These are phyloP conservation scores for Ophiostoma sp. DNA, from an alignment of 2,329 filamentous ascomycete genomes.

Conservation along the genomic window DNA sequence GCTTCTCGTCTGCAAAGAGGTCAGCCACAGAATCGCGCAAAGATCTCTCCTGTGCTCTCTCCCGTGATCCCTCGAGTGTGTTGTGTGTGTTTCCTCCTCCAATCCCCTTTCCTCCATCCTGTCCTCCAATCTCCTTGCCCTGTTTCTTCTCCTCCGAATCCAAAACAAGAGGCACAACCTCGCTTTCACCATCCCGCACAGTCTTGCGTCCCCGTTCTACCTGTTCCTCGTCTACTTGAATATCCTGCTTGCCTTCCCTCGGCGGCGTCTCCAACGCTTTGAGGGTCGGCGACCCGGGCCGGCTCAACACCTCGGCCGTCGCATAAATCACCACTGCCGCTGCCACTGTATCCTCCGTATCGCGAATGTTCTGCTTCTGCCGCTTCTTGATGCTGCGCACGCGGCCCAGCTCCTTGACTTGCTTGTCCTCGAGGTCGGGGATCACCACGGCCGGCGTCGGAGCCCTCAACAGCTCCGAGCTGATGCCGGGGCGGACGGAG, in stretches of 20 bases:
- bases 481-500: constrained; percentile 31
- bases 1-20: constrained; percentile 54
- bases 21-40: constrained; percentile 54
- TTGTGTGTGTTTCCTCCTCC: constrained; percentile 31
- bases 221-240: constrained; percentile 20
- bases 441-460: constrained; percentile 51
- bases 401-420: constrained; percentile 44
- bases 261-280: constrained; percentile 28
- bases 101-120: constrained; percentile 2
- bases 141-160: constrained; percentile 24
- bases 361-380: constrained; percentile 46
- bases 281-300: constrained; percentile 39
- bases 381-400: constrained; percentile 48
- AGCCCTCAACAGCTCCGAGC: constrained; percentile 40
- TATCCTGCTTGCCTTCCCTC: constrained; percentile 22
- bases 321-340: constrained; percentile 57
- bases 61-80: background rate
- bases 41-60: constrained; percentile 28
- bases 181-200: constrained; percentile 7
- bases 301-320: constrained; percentile 50
- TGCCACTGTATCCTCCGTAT: constrained; percentile 55
- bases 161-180: constrained; percentile 24
- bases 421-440: constrained; percentile 44
- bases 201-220: constrained; percentile 22
- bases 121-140: constrained; percentile 17